These are phyloP conservation scores for Noccaea caerulescens DNA, from an alignment of 345 rosid genomes.

Conservation along the genomic window DNA sequence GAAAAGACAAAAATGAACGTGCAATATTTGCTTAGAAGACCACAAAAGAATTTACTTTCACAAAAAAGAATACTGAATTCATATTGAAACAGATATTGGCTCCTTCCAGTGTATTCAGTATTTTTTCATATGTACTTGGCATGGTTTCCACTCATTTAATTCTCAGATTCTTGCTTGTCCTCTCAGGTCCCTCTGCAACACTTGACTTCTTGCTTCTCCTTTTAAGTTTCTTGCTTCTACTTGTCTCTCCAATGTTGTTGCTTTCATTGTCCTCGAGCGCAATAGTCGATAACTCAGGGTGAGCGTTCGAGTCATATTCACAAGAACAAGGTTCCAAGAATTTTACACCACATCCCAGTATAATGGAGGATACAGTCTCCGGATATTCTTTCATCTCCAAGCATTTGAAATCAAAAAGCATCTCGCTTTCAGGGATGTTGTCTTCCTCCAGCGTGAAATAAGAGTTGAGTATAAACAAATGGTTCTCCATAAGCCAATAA, in stretches of 20 bases:
- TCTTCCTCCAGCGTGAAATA: neutral
- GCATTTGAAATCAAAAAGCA: constrained; percentile 7
- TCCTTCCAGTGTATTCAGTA: no score
- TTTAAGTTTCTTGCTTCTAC: neutral
- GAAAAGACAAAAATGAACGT: no score
- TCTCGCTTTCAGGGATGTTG: neutral
- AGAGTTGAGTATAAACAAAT: constrained; percentile 4
- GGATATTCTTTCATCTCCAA: neutral
- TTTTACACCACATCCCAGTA: constrained; percentile 13
- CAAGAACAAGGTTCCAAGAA: constrained; percentile 12
- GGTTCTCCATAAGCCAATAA: neutral
- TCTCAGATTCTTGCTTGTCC: neutral
- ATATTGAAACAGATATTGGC: no score
- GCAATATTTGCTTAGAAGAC: no score
- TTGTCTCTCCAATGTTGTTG: neutral
- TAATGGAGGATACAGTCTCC: neutral
- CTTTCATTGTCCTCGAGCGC: neutral
- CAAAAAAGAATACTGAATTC: no score
- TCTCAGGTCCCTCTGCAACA: neutral
- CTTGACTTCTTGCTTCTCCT: constrained; percentile 9
- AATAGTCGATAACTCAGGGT: neutral
- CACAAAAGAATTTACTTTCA: no score
- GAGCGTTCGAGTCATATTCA: neutral
- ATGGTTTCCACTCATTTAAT: neutral
- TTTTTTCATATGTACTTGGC: no score